phyloP scores from a whole-genome alignment of 2,329 filamentous ascomycete genomes.

The Penicillium sp. region DNA sequence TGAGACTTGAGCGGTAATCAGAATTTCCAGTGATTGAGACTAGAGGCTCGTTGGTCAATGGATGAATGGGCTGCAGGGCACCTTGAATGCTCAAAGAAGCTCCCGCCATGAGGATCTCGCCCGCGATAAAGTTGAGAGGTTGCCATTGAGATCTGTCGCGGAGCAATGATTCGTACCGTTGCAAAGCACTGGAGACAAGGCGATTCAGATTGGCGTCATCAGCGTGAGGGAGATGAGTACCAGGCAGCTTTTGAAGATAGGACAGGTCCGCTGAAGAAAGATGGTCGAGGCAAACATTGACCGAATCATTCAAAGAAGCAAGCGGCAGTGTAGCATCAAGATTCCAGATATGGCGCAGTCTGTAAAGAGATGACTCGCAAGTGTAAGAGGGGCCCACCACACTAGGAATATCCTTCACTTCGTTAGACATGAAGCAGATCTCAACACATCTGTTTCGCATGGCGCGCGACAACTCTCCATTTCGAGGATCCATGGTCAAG shows the following conservation, averaged over 20 bases:
- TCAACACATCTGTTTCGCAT: conserved; percentile 97
- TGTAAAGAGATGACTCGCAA: conserved; percentile 41
- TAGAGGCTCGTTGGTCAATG: conserved; percentile 42
- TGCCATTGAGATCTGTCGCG: conserved; percentile 33
- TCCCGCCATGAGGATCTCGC: conserved; percentile 25
- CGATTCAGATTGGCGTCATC: conserved; percentile 7
- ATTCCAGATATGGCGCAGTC: conserved; percentile 38
- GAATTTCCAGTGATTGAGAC: conserved; percentile 27
- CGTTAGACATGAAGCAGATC: conserved; percentile 67
- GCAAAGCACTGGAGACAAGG: conserved; percentile 21
- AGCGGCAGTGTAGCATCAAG: conserved; percentile 13
- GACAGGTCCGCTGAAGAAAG: conserved; percentile 36
- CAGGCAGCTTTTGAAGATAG: conserved; percentile 33
- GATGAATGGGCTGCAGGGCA: conserved; percentile 37
- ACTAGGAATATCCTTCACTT: conserved; percentile 19
- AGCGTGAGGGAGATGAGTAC: conserved; percentile 20
- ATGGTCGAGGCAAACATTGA: conserved; percentile 40
- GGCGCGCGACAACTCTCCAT: conserved; percentile 90
- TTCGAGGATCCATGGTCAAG: conserved; percentile 85
- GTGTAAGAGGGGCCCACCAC: conserved; percentile 36
- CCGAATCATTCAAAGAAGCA: conserved; percentile 15
- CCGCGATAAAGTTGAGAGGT: conserved; percentile 23
- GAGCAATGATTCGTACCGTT: conserved; percentile 34
- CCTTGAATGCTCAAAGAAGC: conserved; percentile 28
- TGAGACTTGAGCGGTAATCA: conserved; percentile 23